Base-by-base conservation (phyloP, 2,329 filamentous ascomycete genomes). In the Hymenoscyphus linearis region DNA sequence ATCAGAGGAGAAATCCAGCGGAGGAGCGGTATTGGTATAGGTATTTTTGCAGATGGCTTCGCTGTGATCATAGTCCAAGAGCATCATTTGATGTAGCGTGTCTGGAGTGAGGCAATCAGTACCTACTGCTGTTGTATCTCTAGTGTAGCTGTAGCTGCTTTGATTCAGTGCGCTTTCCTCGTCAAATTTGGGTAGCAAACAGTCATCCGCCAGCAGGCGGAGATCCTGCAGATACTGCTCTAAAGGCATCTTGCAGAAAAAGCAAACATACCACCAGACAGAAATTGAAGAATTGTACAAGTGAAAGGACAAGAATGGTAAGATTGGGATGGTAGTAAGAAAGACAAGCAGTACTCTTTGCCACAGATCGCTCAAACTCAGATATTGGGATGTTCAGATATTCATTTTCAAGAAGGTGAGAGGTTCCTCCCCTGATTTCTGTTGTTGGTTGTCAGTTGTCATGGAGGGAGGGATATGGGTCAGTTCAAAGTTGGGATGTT, bases 161-260 rank as follows among this genome's bases (percentile, higher is more conserved):
- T 60, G n/a, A 31, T 60, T 65, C 56, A 65, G 62, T 60, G 40
- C 35, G 60, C 50, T 59, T 25, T 64, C 37, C 9, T 52, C 44
- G 47, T 62, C 56, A 52, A 62, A 31, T 31, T 7, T 14, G 31
- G 59, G 57, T 57, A 68, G 57, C 65, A 69, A 67, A 65, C 63
- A 61, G 26, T 64, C 62, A 27, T 59, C 62, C 31, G 65, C 18
- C 52, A 67, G 55, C 58, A 59, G 62, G 27, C 60, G 60, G 36
- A 66, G 59, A 34, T 65, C 63, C 52, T 62, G 60, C 63, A 63
- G 37, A 53, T 66, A 64, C 26, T 55, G 61, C 53, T 22, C 12
- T 4, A 50, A n/a, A 13, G 60, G 34, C 60, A 62, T 62, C 16
- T 9, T 37, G 25, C 16, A 27, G 26, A 52, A 44, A 36, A 9